Percentiles rank a stretch among this genome's conserved stretches.
These are phyloP conservation scores for Linnemannia hyalina DNA, from an alignment of 192 early-diverging fungal genomes.

Conservation along the genomic window DNA sequence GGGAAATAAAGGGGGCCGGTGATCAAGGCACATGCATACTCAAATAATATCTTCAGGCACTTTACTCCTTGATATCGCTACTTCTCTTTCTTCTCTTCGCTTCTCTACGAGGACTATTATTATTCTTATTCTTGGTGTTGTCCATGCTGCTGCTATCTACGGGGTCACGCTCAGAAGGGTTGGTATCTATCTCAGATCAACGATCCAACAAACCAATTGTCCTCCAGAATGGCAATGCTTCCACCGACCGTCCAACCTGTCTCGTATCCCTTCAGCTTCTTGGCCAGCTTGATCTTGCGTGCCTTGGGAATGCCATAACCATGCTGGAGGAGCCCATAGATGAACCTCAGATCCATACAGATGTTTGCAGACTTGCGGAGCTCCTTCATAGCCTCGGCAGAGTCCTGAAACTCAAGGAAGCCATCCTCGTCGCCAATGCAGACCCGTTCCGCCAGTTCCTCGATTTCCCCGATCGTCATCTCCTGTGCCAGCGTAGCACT, in stretches of 20 bases:
- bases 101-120: background rate
- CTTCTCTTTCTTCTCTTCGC: background rate
- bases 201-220: slow-evolving; percentile 31
- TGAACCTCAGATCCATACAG: slow-evolving; percentile 93
- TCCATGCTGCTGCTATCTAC: background rate
- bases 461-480: slow-evolving; percentile 81
- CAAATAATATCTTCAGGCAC: background rate
- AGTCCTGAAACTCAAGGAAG: slow-evolving; percentile 58
- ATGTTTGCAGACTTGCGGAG: slow-evolving; percentile 74
- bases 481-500: slow-evolving; percentile 64
- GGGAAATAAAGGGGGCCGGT: background rate
- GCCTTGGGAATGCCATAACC: slow-evolving; percentile 87
- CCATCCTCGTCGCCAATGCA: slow-evolving; percentile 66
- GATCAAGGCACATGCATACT: slow-evolving; percentile 2
- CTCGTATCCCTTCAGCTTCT: slow-evolving; percentile 94
- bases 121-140: background rate
- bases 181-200: background rate
- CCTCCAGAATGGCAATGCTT: slow-evolving; percentile 86
- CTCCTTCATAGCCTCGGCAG: slow-evolving; percentile 66
- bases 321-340: slow-evolving; percentile 83
- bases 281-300: slow-evolving; percentile 83
- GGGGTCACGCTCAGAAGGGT: too few species aligned
- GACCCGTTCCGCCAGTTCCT: slow-evolving; percentile 75
- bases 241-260: slow-evolving; percentile 99
- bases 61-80: background rate